These are phyloP conservation scores for Apocynum venetum DNA, from an alignment of 257 asterid species.

Conservation along the genomic window DNA sequence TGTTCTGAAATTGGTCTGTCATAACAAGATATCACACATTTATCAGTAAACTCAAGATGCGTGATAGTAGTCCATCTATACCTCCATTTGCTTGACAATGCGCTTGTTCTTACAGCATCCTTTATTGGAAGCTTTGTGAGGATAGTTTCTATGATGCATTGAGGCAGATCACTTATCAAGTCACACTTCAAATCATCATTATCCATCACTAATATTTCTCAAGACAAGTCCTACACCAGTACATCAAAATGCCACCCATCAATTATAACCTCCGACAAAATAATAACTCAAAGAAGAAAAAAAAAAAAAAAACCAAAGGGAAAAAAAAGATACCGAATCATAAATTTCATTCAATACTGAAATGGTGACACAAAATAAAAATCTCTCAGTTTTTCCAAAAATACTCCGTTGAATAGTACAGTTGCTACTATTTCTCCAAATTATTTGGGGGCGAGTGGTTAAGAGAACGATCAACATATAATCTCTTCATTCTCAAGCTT, in stretches of 20 bases:
- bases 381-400: not conserved
- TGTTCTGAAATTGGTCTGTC: constrained; percentile 39
- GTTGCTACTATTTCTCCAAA: not conserved
- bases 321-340: not conserved
- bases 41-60: constrained; percentile 62
- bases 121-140: constrained; percentile 66
- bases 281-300: not conserved
- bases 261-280: not conserved
- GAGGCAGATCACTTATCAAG: constrained; percentile 79
- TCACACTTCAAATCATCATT: constrained; percentile 37
- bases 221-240: constrained; percentile 9
- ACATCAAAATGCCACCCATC: constrained; percentile 13
- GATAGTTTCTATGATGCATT: constrained; percentile 67
- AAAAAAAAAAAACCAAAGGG: not conserved
- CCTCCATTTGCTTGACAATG: constrained; percentile 70
- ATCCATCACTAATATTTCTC: constrained; percentile 44
- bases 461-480: not conserved
- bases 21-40: constrained; percentile 31
- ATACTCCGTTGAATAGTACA: not conserved
- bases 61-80: constrained; percentile 77
- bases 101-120: constrained; percentile 76
- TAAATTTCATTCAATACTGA: not conserved
- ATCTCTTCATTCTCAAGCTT: not conserved
- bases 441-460: not conserved
- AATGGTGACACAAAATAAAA: not conserved